These are phyloP conservation scores for Suhomyces emberorum DNA, from an alignment of 805 yeast genomes.

Conservation along the genomic window DNA sequence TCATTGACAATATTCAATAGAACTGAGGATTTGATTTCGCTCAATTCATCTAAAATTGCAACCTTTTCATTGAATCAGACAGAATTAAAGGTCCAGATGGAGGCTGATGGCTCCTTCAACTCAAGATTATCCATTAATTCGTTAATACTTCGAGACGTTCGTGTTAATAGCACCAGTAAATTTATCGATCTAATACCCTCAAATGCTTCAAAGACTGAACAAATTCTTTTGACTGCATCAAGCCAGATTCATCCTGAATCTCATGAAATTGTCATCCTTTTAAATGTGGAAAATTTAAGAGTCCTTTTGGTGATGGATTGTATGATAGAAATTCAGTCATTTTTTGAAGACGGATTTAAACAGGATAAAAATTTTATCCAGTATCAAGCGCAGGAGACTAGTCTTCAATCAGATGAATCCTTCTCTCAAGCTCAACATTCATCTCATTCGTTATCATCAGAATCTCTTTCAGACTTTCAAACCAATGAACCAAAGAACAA, in stretches of 20 bases:
- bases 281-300: slow-evolving; percentile 77
- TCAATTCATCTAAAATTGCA: slow-evolving; percentile 35
- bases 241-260: slow-evolving; percentile 39
- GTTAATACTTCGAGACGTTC: slow-evolving; percentile 72
- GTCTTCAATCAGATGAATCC: not conserved
- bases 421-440: not conserved
- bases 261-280: slow-evolving; percentile 45
- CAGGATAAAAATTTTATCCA: slow-evolving; percentile 13
- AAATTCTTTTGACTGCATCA: slow-evolving; percentile 57
- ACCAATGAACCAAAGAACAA: slow-evolving; percentile 1
- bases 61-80: slow-evolving; percentile 54
- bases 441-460: not conserved
- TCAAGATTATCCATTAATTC: slow-evolving; percentile 67
- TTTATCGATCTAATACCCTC: slow-evolving; percentile 82
- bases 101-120: slow-evolving; percentile 50
- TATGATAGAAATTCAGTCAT: slow-evolving; percentile 68
- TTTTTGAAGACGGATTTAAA: slow-evolving; percentile 50
- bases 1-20: slow-evolving; percentile 59
- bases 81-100: slow-evolving; percentile 48
- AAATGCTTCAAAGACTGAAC: slow-evolving; percentile 58
- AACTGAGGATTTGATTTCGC: slow-evolving; percentile 35
- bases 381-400: slow-evolving; percentile 14
- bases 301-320: slow-evolving; percentile 84
- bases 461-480: slow-evolving; percentile 3
- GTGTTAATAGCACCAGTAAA: slow-evolving; percentile 59